Percentiles rank a stretch among this genome's conserved stretches.
Conservation (phyloP, 768 basidiomycete species). For the Scleroderma citrinum region DNA sequence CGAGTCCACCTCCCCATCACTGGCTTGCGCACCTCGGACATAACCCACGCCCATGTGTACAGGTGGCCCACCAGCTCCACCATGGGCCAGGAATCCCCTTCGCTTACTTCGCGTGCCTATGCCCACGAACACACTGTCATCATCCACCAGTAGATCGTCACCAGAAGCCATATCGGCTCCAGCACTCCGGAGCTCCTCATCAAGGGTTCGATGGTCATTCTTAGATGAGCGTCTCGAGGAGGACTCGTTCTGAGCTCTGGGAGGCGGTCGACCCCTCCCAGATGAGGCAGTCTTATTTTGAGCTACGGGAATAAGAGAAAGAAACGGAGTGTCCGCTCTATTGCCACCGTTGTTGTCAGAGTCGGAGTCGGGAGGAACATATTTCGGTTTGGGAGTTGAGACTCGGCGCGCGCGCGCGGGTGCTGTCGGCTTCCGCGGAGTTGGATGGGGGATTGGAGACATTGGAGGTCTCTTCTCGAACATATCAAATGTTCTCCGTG, state of each 20-base stretch:
- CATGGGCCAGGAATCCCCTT: slow-evolving; percentile 64
- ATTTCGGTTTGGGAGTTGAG: slow-evolving; percentile 25
- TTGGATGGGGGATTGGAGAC: slow-evolving; percentile 53
- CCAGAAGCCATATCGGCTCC: slow-evolving; percentile 32
- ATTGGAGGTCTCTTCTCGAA: slow-evolving; percentile 58
- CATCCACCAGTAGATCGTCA: slow-evolving; percentile 28
- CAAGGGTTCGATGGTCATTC: slow-evolving; percentile 43
- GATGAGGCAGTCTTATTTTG: slow-evolving; percentile 10
- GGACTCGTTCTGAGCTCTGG: background rate
- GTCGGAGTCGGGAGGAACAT: slow-evolving; percentile 2
- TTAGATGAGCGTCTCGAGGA: slow-evolving; percentile 10
- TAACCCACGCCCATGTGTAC: slow-evolving; percentile 70
- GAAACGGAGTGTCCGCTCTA: slow-evolving; percentile 10
- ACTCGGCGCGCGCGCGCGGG: slow-evolving; percentile 45
- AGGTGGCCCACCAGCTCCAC: slow-evolving; percentile 65
- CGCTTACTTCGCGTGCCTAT: slow-evolving; percentile 50
- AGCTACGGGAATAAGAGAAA: slow-evolving; percentile 21
- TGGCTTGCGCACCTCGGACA: slow-evolving; percentile 45
- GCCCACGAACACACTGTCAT: slow-evolving; percentile 41
- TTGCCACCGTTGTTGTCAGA: slow-evolving; percentile 20
- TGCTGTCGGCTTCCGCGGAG: slow-evolving; percentile 51
- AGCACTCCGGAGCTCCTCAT: slow-evolving; percentile 58
- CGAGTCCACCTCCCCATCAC: slow-evolving; percentile 11
- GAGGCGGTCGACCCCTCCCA: slow-evolving; percentile 12
- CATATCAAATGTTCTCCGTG: slow-evolving; percentile 24